phyloP scores from a whole-genome alignment of 2,329 filamentous ascomycete genomes.

The Neonectria ditissima region DNA sequence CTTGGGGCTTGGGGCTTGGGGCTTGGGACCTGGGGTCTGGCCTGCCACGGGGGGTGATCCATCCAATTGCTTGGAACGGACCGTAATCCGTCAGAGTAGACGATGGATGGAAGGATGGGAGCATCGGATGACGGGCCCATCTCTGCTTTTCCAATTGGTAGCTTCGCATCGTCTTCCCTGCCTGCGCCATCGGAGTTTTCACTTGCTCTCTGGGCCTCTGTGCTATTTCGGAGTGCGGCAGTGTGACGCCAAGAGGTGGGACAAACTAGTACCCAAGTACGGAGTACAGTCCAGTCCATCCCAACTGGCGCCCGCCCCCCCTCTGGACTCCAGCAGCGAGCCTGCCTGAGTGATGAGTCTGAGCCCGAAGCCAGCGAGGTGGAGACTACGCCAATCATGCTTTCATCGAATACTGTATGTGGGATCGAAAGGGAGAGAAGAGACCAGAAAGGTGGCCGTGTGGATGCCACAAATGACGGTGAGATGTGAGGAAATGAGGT shows the following conservation, averaged over 20 bases:
- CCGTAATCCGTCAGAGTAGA: constrained; percentile 31
- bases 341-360: constrained; percentile 3
- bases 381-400: constrained; percentile 22
- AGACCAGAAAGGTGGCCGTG: constrained; percentile 18
- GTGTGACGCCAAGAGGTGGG: constrained; percentile 38
- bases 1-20: constrained; percentile 3
- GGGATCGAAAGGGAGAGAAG: constrained; percentile 26
- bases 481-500: constrained; percentile 22
- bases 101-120: constrained; percentile 11
- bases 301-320: neutral
- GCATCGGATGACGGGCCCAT: constrained; percentile 22
- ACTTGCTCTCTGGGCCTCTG: constrained; percentile 5
- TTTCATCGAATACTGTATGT: constrained; percentile 18
- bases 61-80: constrained; percentile 13
- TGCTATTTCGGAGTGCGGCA: constrained; percentile 37
- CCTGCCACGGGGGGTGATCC: constrained; percentile 1
- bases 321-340: constrained; percentile 3
- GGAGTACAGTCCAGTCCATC: constrained; percentile 7
- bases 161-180: constrained; percentile 10
- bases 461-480: constrained; percentile 24
- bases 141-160: constrained; percentile 20
- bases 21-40: neutral
- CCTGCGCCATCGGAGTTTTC: constrained; percentile 17
- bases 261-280: constrained; percentile 24
- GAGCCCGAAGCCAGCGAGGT: constrained; percentile 20